A percentile compares a stretch with the other conserved stretches of the same genome.
phyloP scores from a whole-genome alignment of 2,329 filamentous ascomycete genomes.

The Cladophialophora yegresii region DNA sequence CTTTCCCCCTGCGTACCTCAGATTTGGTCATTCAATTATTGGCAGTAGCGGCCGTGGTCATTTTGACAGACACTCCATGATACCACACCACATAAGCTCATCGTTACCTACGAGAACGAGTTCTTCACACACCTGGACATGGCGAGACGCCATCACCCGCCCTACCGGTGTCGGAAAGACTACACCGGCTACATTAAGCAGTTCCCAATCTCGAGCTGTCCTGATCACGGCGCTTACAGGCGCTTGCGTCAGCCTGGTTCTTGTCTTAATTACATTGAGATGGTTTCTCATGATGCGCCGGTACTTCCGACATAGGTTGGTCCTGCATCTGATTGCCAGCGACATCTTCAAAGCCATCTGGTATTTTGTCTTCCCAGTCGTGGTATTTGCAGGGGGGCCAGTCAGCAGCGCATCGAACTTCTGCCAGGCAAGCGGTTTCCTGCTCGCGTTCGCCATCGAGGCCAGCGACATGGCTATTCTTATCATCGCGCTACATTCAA shows the following conservation, averaged over 20 bases:
- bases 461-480: conserved; percentile 68
- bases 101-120: neutral
- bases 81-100: neutral
- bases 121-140: conserved; percentile 4
- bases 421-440: conserved; percentile 70
- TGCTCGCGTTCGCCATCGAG: conserved; percentile 67
- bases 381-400: conserved; percentile 57
- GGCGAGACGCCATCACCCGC: neutral
- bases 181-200: conserved; percentile 17
- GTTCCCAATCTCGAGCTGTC: conserved; percentile 40
- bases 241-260: conserved; percentile 58
- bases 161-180: neutral
- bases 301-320: conserved; percentile 72
- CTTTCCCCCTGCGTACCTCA: neutral
- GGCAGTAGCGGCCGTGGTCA: neutral
- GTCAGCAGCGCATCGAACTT: conserved; percentile 57
- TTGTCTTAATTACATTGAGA: conserved; percentile 62
- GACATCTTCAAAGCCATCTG: conserved; percentile 71
- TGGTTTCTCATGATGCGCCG: conserved; percentile 75
- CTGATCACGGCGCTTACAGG: conserved; percentile 49
- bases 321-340: conserved; percentile 71
- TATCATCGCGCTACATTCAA: conserved; percentile 72
- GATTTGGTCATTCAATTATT: neutral
- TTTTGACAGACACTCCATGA: neutral
- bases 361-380: conserved; percentile 66